These are phyloP conservation scores for Exophiala spinifera DNA, from an alignment of 2,329 filamentous ascomycete genomes.

Conservation along the genomic window DNA sequence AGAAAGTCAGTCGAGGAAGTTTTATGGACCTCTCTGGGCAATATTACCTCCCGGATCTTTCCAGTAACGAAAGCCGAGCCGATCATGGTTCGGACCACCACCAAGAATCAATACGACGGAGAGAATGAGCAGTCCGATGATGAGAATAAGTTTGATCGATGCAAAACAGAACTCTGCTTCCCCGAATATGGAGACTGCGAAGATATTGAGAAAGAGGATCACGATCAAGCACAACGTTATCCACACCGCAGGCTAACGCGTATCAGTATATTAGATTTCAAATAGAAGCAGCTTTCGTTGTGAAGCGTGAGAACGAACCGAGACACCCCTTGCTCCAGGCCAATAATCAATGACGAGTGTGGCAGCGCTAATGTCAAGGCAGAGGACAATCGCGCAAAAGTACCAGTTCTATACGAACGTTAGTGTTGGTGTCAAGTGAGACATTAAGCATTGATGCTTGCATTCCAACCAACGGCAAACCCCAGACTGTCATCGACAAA, in stretches of 20 bases:
- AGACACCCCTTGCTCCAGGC: slow-evolving; percentile 34
- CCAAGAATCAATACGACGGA: slow-evolving; percentile 62
- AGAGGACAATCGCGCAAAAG: slow-evolving; percentile 79
- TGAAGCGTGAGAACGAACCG: background rate
- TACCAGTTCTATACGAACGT: slow-evolving; percentile 50
- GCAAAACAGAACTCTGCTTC: slow-evolving; percentile 61
- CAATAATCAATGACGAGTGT: slow-evolving; percentile 76
- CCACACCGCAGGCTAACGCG: slow-evolving; percentile 28
- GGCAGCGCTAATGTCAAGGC: slow-evolving; percentile 77
- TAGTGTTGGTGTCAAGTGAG: slow-evolving; percentile 22
- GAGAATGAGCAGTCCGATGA: slow-evolving; percentile 64
- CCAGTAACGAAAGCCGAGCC: slow-evolving; percentile 66
- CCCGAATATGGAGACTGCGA: slow-evolving; percentile 53
- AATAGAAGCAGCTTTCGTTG: background rate
- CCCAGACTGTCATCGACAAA: slow-evolving; percentile 78
- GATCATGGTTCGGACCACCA: slow-evolving; percentile 61
- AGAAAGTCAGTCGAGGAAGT: too few species aligned
- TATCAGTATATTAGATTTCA: slow-evolving; percentile 12
- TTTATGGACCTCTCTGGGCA: background rate
- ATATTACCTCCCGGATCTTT: slow-evolving; percentile 55
- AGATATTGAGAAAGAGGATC: too few species aligned
- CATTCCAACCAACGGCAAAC: slow-evolving; percentile 71
- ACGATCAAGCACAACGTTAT: slow-evolving; percentile 6
- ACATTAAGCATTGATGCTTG: slow-evolving; percentile 33
- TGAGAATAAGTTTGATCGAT: slow-evolving; percentile 66